Base-by-base conservation (phyloP, 495 filamentous ascomycete species). In the Neurospora sp. region DNA sequence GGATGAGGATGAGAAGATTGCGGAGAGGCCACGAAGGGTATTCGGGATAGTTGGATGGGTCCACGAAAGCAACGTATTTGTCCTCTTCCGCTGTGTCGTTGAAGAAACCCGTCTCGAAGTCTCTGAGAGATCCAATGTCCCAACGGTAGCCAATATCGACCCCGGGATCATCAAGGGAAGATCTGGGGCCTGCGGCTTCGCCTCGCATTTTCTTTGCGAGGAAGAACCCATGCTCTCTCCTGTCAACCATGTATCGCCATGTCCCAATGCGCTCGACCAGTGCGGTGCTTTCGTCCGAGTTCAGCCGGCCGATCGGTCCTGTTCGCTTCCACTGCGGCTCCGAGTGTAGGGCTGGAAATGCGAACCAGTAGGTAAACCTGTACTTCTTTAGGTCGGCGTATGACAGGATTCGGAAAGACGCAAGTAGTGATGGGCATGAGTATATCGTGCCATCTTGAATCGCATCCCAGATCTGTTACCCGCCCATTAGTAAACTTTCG, bases 381-480 rank as follows among this genome's bases (percentile, higher is more conserved):
- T 97, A 98, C 78, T 94, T 97, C 83, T 99, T 99, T 31, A 99
- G 85, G 79, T 98, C 93, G 65, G 96, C 95, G 80, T 93, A 99
- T n/a, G 93, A 97, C 65, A 98, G 89, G 53, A 96, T 88, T 8
- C 90, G 83, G 81, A 98, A 98, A 9, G 92, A 94, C 2, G 93
- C 88, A 20, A 99, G 89, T 10, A 98, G 85, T 39, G 95, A 97
- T 14, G 96, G 96, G 40, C 93, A 92, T 12, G 93, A 94, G 80
- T 94, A 97, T 74, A 99, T 97, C 8, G 93, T 96, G 22, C 94
- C 94, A 80, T 99, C 96, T 74, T 92, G 89, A 76, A 98, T 97
- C 37, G 96, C 96, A 82, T 98, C 93, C 96, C 94, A 98, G 70
- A 99, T 93, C 92, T 97, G 75, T 8, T 40, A 27, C 14, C 17